Conservation (phyloP, 495 filamentous ascomycete genomes). For the Penicillium macrosclerotiorum region DNA sequence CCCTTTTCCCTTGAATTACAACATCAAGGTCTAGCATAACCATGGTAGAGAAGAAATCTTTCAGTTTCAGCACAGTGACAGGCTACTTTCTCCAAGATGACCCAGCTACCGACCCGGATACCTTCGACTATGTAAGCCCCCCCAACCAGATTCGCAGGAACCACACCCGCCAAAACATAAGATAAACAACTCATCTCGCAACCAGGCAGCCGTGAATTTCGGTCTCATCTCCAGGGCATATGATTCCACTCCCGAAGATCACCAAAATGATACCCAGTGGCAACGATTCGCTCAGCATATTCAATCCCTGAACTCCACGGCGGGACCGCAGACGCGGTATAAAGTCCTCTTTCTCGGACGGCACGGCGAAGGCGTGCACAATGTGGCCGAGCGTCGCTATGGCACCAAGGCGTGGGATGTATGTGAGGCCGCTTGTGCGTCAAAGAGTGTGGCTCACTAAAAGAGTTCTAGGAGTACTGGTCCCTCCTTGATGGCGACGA, state of each 20-base stretch:
- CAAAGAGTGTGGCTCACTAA: too few relatives aligned
- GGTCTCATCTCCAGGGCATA: slow-evolving; percentile 60
- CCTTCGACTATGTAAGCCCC: slow-evolving; percentile 65
- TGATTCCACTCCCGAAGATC: slow-evolving; percentile 35
- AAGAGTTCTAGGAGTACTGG: slow-evolving; percentile 76
- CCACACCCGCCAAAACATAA: too few relatives aligned
- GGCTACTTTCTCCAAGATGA: slow-evolving; percentile 77
- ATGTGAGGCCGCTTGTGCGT: slow-evolving; percentile 9
- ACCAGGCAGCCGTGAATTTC: slow-evolving; percentile 55
- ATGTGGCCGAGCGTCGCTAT: slow-evolving; percentile 62
- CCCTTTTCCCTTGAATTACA: too few relatives aligned
- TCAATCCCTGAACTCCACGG: slow-evolving; percentile 48
- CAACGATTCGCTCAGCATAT: slow-evolving; percentile 58
- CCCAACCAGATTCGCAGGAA: neutral
- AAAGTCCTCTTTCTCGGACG: slow-evolving; percentile 70
- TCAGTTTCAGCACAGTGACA: slow-evolving; percentile 48
- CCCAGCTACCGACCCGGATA: slow-evolving; percentile 55
- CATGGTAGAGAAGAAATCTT: slow-evolving; percentile 9
- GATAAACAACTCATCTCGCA: slow-evolving; percentile 2
- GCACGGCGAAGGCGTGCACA: slow-evolving; percentile 73
- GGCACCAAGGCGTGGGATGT: slow-evolving; percentile 66
- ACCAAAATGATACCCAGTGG: slow-evolving; percentile 56
- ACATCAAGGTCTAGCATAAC: too few relatives aligned
- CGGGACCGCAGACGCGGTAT: slow-evolving; percentile 46
- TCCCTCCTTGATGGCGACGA: slow-evolving; percentile 68